Percentiles rank a stretch among this genome's conserved stretches.
Evolutionary conservation across 106 monocot species (phyloP).

Genomic region (Dendrobium nobile): DNA sequence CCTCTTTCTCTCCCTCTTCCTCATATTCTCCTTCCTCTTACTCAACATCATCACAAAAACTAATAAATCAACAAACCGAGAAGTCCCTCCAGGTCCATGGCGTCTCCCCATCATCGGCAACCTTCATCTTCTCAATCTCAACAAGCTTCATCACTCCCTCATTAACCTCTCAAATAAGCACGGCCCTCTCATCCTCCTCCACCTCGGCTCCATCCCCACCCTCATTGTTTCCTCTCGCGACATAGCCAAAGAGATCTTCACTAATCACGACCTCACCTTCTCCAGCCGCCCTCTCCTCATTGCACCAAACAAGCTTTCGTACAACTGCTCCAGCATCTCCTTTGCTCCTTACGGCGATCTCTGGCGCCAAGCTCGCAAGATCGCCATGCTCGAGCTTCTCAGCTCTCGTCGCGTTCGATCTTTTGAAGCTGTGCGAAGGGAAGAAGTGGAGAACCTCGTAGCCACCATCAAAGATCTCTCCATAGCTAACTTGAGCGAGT

Average conservation of each 20-base stretch:
- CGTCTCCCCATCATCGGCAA: slow-evolving; percentile 3
- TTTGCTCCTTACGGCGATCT: slow-evolving; percentile 41
- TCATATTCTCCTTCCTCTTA: no score
- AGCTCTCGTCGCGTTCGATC: not conserved
- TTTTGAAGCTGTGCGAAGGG: not conserved
- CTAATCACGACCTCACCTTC: slow-evolving; percentile 8
- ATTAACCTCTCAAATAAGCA: not conserved
- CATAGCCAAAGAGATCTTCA: slow-evolving; percentile 3
- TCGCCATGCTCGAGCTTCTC: not conserved
- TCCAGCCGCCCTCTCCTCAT: not conserved
- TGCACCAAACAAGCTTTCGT: not conserved
- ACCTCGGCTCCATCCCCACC: not conserved
- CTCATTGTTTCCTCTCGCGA: not conserved
- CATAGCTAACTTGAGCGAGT: not conserved
- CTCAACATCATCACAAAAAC: no score
- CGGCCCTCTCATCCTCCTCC: not conserved
- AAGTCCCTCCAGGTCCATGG: not conserved
- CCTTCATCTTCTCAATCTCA: not conserved
- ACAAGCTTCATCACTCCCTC: not conserved
- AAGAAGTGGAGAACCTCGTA: not conserved
- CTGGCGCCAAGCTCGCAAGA: slow-evolving; percentile 21
- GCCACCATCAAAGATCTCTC: not conserved
- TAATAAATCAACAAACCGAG: no score
- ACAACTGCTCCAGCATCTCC: slow-evolving; percentile 12
- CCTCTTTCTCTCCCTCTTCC: no score